Evolutionary conservation across 352 stramenopile species (phyloP).

Genomic region (Phytophthora megakarya): DNA sequence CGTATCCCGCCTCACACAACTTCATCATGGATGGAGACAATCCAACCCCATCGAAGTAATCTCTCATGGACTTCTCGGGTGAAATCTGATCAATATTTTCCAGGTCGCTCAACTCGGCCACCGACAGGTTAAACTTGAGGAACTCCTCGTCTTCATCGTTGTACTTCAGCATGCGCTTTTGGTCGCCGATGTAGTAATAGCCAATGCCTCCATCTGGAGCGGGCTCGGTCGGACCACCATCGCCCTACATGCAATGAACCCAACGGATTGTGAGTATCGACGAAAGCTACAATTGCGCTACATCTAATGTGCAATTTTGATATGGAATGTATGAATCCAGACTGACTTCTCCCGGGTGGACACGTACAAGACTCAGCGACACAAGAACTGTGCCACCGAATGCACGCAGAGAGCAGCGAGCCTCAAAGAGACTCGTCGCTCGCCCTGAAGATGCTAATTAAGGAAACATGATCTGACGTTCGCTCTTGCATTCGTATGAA

Average conservation of each 20-base stretch:
- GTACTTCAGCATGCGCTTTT: constrained; percentile 81
- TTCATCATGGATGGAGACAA: constrained; percentile 84
- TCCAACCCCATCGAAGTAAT: constrained; percentile 69
- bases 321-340: constrained; percentile 82
- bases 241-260: constrained; percentile 49
- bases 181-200: constrained; percentile 88
- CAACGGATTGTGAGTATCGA: constrained; percentile 24
- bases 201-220: constrained; percentile 78
- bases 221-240: constrained; percentile 74
- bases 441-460: constrained; percentile 84
- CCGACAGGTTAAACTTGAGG: constrained; percentile 70
- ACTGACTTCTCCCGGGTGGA: constrained; percentile 83
- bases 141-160: constrained; percentile 77
- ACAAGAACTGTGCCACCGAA: constrained; percentile 83
- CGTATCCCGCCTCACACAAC: constrained; percentile 78
- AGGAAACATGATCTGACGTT: constrained; percentile 73
- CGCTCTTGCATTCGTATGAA: constrained; percentile 89
- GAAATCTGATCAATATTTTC: constrained; percentile 63
- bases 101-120: constrained; percentile 67
- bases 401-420: constrained; percentile 44
- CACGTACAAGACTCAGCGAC: constrained; percentile 58
- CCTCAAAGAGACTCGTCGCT: constrained; percentile 18
- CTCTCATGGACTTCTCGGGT: constrained; percentile 68
- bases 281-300: constrained; percentile 5
- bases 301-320: no score